These are phyloP conservation scores for Didymella glomerata DNA, from an alignment of 2,329 filamentous ascomycete genomes.

Conservation along the genomic window DNA sequence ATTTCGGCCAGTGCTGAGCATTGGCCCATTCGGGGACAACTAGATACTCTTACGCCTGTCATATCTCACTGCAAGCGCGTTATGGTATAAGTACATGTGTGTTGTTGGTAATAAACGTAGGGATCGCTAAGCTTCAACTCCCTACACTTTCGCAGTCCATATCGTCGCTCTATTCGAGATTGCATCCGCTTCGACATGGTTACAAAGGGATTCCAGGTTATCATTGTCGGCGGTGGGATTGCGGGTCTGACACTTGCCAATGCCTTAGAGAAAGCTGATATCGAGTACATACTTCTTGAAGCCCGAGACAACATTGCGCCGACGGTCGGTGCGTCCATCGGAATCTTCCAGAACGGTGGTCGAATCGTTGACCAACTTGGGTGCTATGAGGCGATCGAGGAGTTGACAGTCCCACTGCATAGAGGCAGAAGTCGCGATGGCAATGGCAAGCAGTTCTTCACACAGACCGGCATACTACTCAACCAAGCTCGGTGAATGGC, in stretches of 20 bases:
- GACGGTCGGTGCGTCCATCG: constrained; percentile 30
- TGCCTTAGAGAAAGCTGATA: constrained; percentile 20
- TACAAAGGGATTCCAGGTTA: constrained; percentile 1
- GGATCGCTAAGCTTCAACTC: too few species aligned
- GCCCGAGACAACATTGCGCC: constrained; percentile 22
- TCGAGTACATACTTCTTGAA: constrained; percentile 32
- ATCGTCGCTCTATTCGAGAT: not conserved
- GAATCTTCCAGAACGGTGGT: constrained; percentile 25
- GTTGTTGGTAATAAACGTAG: not conserved
- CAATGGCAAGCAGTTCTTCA: constrained; percentile 3
- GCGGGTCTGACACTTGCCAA: constrained; percentile 27
- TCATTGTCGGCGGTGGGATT: constrained; percentile 29
- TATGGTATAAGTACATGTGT: not conserved
- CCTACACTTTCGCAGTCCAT: not conserved
- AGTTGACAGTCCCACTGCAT: not conserved
- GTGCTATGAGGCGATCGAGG: constrained; percentile 12
- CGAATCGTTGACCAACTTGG: constrained; percentile 35
- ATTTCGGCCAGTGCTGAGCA: not conserved
- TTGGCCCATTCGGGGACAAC: not conserved
- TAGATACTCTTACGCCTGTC: not conserved
- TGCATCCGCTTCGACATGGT: not conserved
- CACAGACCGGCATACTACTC: not conserved
- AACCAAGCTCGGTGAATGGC: constrained; percentile 1
- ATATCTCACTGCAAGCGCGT: not conserved
- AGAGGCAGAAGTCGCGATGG: not conserved